Evolutionary conservation across 352 stramenopile genomes (phyloP), one percentile per base, ranked within the genome.

Genomic region (Pythium sp.): DNA sequence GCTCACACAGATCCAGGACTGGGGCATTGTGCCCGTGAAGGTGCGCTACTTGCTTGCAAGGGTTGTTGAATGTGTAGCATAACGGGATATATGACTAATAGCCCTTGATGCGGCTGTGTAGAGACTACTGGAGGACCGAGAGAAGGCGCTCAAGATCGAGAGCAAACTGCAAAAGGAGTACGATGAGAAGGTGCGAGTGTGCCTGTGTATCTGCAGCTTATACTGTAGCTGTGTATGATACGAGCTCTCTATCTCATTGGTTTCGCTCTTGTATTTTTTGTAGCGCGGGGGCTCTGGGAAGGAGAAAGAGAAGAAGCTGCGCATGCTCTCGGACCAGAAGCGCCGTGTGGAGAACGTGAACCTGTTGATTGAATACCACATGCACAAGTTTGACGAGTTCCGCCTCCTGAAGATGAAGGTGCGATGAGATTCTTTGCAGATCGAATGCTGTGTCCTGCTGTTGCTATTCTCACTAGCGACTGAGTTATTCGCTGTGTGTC

Each of bases 341-440:
- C 86, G 87, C 8, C 86, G 87, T 18, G 86, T 93, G 1, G 87
- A 95, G 58, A 95, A 95, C 58, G 86, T 91, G 14, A 94, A 92
- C 41, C 51, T 67, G 7, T 72, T 95, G 22, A 78, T 95, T 15
- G 82, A 93, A 6, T 75, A 70, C n/a, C 86, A 95, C 69, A 83
- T 89, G 71, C 76, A 80, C 51, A 81, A 81, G 56, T 95, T 94
- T 64, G 86, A 93, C 20, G 72, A 79, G 28, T 94, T 83, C 46
- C 84, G 87, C 2, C 80, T 86, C 20, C 28, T 74, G n/a, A 92
- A 93, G 65, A 87, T 94, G 73, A 93, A 94, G 82, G 87, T 92
- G 32, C 36, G 58, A 26, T 12, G 5, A 28, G 34, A 32, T 59
- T 34, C 15, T 24, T 41, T 41, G 28, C 24, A 22, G 14, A 12